Evolutionary conservation across 495 filamentous ascomycete genomes (phyloP), one percentile per base, ranked within the genome.

Genomic region (Podospora conica): DNA sequence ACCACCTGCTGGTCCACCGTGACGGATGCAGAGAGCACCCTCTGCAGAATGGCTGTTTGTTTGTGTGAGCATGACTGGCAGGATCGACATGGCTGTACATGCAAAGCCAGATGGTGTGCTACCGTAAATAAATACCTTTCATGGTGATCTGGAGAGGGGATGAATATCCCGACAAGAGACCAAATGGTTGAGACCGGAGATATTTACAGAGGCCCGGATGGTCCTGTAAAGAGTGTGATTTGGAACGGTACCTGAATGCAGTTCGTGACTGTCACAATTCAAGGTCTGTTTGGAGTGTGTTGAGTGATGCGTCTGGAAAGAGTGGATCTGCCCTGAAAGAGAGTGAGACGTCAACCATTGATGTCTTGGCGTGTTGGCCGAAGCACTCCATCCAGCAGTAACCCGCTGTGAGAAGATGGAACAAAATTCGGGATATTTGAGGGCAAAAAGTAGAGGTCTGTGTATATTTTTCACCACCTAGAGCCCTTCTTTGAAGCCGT

Each of bases 21-120:
- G 72, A 99, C 96, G n/a, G 96, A 97, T 63, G 96, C 96, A 21
- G 95, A 98, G 61, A 94, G 88, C 64, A 98, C 96, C 64, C 96
- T 84, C 78, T 99, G 96, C 28, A 99, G 83, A 65, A 99, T 92
- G 58, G 92, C 95, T 98, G 72, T 54, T 63, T 53, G 53, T 22
- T 22, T 40, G 20, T 24, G 56, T 69, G 40, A 48, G 28, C 40
- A n/a, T 8, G 40, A n/a, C 40, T n/a, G 15, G 6, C 6, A 2
- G 40, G 40, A n/a, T n/a, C 40, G 40, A 48, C 40, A n/a, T 48
- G 18, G 40, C 33, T 8, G 15, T n/a, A n/a, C 18, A 18, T 48
- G 40, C 40, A 48, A 48, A 48, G 8, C 5, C 18, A 48, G 40
- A 48, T 48, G 6, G 40, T 7, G 18, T 8, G 40, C 15, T n/a